A percentile compares a stretch with the other conserved stretches of the same genome.
phyloP scores from a whole-genome alignment of 1,284 basidiomycete genomes.

The Leccinum cinnamomeum region DNA sequence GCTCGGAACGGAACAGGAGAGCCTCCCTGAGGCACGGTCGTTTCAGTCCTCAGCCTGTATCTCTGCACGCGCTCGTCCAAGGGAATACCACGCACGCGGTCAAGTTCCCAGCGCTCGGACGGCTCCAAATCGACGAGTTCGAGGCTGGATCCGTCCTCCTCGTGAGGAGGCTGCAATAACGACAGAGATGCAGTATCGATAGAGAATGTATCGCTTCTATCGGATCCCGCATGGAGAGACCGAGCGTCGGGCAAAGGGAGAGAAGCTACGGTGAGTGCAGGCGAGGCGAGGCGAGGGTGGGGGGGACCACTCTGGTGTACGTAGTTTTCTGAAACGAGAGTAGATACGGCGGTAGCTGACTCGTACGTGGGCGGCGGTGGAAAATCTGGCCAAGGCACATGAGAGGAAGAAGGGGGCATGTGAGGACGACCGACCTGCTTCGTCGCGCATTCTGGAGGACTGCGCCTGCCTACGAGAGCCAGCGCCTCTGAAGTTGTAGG shows the following conservation, averaged over 20 bases:
- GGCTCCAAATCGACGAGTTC: constrained; percentile 36
- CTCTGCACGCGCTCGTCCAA: constrained; percentile 33
- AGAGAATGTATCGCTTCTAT: constrained; percentile 29
- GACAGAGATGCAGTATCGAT: constrained; percentile 19
- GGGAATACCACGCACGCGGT: constrained; percentile 31
- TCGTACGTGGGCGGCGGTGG: constrained; percentile 35
- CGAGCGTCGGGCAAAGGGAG: constrained; percentile 21
- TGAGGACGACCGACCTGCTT: constrained; percentile 26
- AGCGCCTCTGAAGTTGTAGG: constrained; percentile 34
- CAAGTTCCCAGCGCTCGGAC: constrained; percentile 34
- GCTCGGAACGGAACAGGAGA: constrained; percentile 21
- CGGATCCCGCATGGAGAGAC: constrained; percentile 15
- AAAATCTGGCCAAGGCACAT: constrained; percentile 24
- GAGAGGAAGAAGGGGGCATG: background rate
- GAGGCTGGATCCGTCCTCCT: constrained; percentile 32
- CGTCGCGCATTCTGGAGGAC: constrained; percentile 30
- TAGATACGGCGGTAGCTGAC: constrained; percentile 32
- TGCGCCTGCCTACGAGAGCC: constrained; percentile 29
- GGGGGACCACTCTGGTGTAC: constrained; percentile 30
- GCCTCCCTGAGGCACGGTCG: background rate
- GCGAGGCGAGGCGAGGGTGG: constrained; percentile 27
- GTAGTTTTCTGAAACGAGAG: constrained; percentile 32
- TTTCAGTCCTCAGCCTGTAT: constrained; percentile 22
- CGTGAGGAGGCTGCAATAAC: constrained; percentile 13
- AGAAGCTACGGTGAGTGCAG: constrained; percentile 29